A percentile compares a stretch with the other conserved stretches of the same genome.
phyloP scores from a whole-genome alignment of 805 yeast species.

The Sugiyamaella marilandica region DNA sequence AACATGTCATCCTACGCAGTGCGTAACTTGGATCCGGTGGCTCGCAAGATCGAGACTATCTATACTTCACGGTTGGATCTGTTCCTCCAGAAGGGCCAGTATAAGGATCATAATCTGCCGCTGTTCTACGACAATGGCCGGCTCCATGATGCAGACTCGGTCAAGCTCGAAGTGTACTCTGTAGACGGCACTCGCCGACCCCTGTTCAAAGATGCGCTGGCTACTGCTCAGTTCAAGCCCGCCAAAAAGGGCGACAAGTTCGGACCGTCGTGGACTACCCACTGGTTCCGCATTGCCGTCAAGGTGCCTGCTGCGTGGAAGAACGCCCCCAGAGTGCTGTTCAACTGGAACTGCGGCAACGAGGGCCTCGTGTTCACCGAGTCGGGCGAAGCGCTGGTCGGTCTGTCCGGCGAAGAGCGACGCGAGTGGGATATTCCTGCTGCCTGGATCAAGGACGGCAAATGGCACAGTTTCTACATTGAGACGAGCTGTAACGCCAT shows the following conservation, averaged over 20 bases:
- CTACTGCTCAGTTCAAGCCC: conserved; percentile 43
- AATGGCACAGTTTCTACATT: conserved; percentile 64
- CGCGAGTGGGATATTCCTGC: conserved; percentile 65
- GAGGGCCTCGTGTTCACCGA: conserved; percentile 80
- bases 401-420: conserved; percentile 83
- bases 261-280: conserved; percentile 97
- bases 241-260: conserved; percentile 60
- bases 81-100: conserved; percentile 76
- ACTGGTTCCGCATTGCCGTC: conserved; percentile 77
- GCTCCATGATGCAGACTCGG: conserved; percentile 23
- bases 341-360: conserved; percentile 80
- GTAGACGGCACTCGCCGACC: conserved; percentile 70
- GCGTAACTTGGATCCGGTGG: conserved; percentile 51
- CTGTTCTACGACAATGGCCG: conserved; percentile 58
- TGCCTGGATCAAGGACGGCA: conserved; percentile 43
- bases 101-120: conserved; percentile 66
- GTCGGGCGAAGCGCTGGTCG: conserved; percentile 68
- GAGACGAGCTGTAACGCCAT: conserved; percentile 94
- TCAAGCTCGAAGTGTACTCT: conserved; percentile 59
- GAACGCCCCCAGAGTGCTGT: conserved; percentile 48
- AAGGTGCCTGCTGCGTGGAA: conserved; percentile 52
- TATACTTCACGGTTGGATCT: conserved; percentile 69
- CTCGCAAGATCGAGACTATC: conserved; percentile 72
- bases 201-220: conserved; percentile 39
- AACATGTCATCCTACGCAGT: conserved; percentile 31